Evolutionary conservation across 768 basidiomycete species (phyloP), one percentile per base, ranked within the genome.

Genomic region (Mycena alexandri): DNA sequence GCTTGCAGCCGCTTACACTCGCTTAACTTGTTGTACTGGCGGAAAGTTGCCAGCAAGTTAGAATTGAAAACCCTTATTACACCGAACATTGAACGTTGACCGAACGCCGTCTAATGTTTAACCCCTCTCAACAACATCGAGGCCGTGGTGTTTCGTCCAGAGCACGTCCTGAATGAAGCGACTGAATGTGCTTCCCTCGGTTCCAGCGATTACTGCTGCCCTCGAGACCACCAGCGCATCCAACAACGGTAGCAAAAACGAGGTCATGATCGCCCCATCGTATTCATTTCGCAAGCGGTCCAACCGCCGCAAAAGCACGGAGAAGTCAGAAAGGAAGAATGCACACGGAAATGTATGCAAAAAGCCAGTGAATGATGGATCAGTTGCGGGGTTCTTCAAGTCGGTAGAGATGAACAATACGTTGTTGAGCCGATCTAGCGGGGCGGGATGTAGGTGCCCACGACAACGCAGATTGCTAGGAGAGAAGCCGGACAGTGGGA

Each of bases 161-260:
- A 94, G 73, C 25, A 92, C 86, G 64, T 92, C 89, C 63, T 82
- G 79, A 21, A 92, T 85, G 69, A 89, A 95, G 59, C 81, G 78
- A 75, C 90, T 91, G 71, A 93, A 94, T 34, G 93, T 94, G 72
- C 92, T 93, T 61, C 86, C 85, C 60, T 87, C 85, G 14, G 93
- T 95, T 2, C 91, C 92, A 0, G 90, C 86, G 34, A 93, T 84
- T 17, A 73, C 79, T 75, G 82, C 77, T 0, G 89, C 90, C 58
- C 83, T 82, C 3, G 86, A 86, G 17, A 87, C 85, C 34, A 95
- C 85, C 79, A 93, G 81, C 8, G 89, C 91, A 73, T 94, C 93
- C 36, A 94, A 71, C 63, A 93, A 86, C 2, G 92, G 90, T 22
- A 86, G 72, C 13, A 92, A 64, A 69, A 87, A 86, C 17, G 67